Percentiles rank a stretch among this genome's conserved stretches.
Evolutionary conservation across 441 rosid genomes (phyloP).

Genomic region (Adansonia grandidieri): DNA sequence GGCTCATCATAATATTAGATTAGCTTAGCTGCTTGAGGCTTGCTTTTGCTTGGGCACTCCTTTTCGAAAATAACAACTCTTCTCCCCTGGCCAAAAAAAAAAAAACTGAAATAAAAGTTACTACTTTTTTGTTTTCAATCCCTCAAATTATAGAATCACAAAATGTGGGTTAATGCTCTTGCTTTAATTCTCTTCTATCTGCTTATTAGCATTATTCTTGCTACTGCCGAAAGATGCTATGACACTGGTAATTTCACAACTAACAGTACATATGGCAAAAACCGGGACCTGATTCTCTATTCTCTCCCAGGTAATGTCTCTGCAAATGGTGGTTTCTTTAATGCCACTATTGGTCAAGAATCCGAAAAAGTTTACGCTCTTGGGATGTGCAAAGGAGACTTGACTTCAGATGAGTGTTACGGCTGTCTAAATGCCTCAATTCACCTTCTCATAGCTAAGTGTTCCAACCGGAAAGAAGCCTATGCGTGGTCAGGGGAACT

Average conservation of each 20-base stretch:
- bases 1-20: no score
- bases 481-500: conserved; percentile 25
- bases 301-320: conserved; percentile 34
- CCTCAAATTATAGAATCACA: not conserved
- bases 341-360: conserved; percentile 30
- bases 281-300: conserved; percentile 23
- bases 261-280: not conserved
- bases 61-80: no score
- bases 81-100: no score
- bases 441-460: not conserved
- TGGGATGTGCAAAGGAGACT: conserved; percentile 35
- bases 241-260: conserved; percentile 14
- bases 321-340: conserved; percentile 35
- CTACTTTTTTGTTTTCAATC: not conserved
- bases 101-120: not conserved
- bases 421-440: conserved; percentile 14
- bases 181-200: not conserved
- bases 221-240: not conserved
- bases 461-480: conserved; percentile 35
- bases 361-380: conserved; percentile 34
- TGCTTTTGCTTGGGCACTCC: no score
- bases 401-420: conserved; percentile 28
- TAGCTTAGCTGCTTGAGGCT: no score
- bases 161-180: not conserved
- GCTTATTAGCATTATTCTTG: not conserved